Base-by-base conservation (phyloP, 257 asterid genomes). In the Eucommia ulmoides region DNA sequence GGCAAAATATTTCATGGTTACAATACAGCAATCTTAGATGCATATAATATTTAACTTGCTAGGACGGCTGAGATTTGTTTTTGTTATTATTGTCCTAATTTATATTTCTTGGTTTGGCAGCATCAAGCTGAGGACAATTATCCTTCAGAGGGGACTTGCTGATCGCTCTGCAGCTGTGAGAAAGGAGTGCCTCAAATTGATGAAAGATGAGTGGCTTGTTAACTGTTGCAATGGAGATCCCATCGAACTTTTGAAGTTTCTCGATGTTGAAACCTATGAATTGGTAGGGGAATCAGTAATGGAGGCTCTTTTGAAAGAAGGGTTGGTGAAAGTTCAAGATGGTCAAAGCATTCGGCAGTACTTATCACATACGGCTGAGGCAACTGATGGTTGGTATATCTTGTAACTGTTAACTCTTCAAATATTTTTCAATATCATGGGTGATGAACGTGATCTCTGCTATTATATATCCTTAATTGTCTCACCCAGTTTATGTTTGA, bases 211-310 rank as follows among this genome's bases (percentile, higher is more conserved):
- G 60, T 89, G 98, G 98, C 94, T 85, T 50, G 78, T 64, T 42
- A 82, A 85, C 58, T 69, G 74, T 67, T 82, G 98, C 84, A 75
- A 74, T 23, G 88, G 79, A 52, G 79, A 86, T 68, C 84, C 82
- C 41, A 58, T 82, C 48, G 68, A 73, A 65, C 78, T 89, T 51
- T 86, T 89, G 54, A 79, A 78, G 64, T 89, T 57, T 69, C 93
- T 89, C 56, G 98, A 89, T 66, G 96, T 89, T 53, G 98, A 89
- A 79, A 89, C 98, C 56, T 89, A 89, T 70, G 98, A 91, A 71
- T 69, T 67, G 41, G 88, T 78, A 19, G 96, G 93, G 48, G 99
- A 76, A 71, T 73, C 74, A 26, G 96, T 79, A 52, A 71, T 83
- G 74, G 54, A 63, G 54, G 71, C 71, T 56, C 77, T 91, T 44